phyloP scores from a whole-genome alignment of 306 rosid genomes.

The Nissolia schottii region DNA sequence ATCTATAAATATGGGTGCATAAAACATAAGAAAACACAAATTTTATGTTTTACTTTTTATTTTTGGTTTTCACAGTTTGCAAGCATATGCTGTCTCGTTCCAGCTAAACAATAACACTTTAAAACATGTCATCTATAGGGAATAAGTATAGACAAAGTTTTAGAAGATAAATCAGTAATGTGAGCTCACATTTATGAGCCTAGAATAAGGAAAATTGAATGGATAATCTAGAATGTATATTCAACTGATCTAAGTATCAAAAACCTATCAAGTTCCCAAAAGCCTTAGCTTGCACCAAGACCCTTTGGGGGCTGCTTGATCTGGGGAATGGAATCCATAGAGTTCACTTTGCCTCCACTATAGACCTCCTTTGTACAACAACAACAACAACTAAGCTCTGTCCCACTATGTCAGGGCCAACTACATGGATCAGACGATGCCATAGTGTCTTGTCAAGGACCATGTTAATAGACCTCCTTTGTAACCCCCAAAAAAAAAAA shows the following conservation, averaged over 20 bases:
- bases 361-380: too few species aligned
- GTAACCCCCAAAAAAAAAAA: not conserved
- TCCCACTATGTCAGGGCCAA: too few species aligned
- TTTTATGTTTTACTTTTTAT: not conserved
- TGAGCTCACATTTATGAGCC: not conserved
- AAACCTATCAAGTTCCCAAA: not conserved
- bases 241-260: not conserved
- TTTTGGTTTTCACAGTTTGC: slow-evolving; percentile 8
- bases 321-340: not conserved
- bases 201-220: slow-evolving; percentile 3
- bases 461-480: slow-evolving; percentile 9
- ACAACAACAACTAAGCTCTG: too few species aligned
- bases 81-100: slow-evolving; percentile 13
- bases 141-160: slow-evolving; percentile 7
- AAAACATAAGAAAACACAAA: slow-evolving; percentile 3
- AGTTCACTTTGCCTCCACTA: slow-evolving; percentile 4
- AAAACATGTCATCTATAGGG: not conserved
- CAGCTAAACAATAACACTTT: not conserved
- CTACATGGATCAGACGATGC: too few species aligned
- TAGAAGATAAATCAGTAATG: not conserved
- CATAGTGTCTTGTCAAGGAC: too few species aligned
- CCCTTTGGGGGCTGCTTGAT: slow-evolving; percentile 14
- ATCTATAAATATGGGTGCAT: slow-evolving; percentile 1
- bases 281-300: not conserved
- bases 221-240: not conserved